Percentiles rank a stretch among this genome's conserved stretches.
phyloP scores from a whole-genome alignment of 176 grass and related monocot genomes.

The Juncus inflexus region DNA sequence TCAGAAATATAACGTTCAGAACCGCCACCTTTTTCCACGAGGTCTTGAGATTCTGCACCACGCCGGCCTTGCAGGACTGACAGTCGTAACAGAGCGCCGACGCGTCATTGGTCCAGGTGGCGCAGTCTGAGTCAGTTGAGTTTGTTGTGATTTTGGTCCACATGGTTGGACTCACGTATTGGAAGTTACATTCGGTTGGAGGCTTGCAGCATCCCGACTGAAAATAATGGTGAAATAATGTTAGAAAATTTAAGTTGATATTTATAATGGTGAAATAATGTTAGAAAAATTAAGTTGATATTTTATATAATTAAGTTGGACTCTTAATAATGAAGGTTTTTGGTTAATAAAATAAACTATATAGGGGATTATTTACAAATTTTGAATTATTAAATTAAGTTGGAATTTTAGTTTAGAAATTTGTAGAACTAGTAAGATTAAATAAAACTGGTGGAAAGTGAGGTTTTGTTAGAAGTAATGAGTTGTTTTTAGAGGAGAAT shows the following conservation, averaged over 20 bases:
- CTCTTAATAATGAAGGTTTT: too few relatives aligned
- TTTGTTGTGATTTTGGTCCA: not conserved
- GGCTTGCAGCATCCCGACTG: constrained; percentile 88
- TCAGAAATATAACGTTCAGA: constrained; percentile 53
- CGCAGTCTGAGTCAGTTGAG: constrained; percentile 47
- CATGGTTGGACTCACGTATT: constrained; percentile 19
- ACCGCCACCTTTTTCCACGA: constrained; percentile 64
- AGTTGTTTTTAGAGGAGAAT: too few relatives aligned
- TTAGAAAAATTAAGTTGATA: not conserved
- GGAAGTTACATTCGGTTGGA: constrained; percentile 44
- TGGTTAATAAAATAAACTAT: too few relatives aligned
- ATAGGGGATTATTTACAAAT: not conserved
- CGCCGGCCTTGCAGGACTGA: constrained; percentile 76
- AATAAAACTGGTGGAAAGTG: too few relatives aligned
- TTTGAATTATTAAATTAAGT: not conserved
- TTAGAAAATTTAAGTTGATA: not conserved
- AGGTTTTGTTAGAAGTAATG: too few relatives aligned
- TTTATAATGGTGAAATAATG: not conserved
- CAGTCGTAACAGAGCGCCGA: constrained; percentile 55
- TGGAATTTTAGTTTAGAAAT: too few relatives aligned
- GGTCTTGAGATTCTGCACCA: constrained; percentile 47
- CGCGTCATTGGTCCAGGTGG: constrained; percentile 31
- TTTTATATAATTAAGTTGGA: not conserved
- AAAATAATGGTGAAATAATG: not conserved
- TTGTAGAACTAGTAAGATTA: too few relatives aligned